Evolutionary conservation across 2,329 filamentous ascomycete genomes (phyloP), one percentile per base, ranked within the genome.

Genomic region (Pseudodiploospora longispora): DNA sequence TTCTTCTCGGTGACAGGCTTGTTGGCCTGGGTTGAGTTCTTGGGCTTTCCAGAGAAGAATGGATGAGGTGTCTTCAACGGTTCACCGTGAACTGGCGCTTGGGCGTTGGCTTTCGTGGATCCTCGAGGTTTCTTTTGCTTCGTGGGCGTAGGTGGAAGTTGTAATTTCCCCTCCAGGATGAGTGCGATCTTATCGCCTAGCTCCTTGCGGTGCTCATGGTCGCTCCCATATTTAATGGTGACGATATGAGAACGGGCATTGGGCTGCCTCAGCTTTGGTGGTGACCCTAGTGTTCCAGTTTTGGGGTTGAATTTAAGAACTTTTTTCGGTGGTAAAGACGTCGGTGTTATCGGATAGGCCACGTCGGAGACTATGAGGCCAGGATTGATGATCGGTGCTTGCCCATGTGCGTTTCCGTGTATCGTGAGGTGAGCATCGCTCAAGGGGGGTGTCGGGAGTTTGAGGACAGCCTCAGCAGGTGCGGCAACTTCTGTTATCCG

Each of bases 271-370:
- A 69, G 65, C 39, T 71, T 75, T 1, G 79, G 79, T 0, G 80
- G 77, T 4, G 78, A 78, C 4, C 78, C 77, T 40, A 82, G 72
- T 2, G 78, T 83, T 5, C 79, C 78, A 1, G 78, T 82, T 48
- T 71, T 76, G 1, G 69, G 68, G 48, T 83, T 81, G 52, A 81
- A 69, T 48, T 66, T 72, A 19, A 82, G 59, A 1, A 82, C 51
- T 50, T 75, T 80, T 36, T 65, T 69, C 1, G 70, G 64, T 41
- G 67, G 69, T 8, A 44, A 3, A 19, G 50, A 46, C 6, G 43
- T 38, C 19, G 54, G 46, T 10, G 46, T 30, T 30, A 51, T 37
- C 29, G 43, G 47, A 19, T 19, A 19, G 19, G 19, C 19, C 19
- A 19, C 19, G 19, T 19, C 19, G 19, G 19, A 19, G 19, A 19